These are phyloP conservation scores for Penicillium bialowiezense DNA, from an alignment of 495 filamentous ascomycete species.

Conservation along the genomic window DNA sequence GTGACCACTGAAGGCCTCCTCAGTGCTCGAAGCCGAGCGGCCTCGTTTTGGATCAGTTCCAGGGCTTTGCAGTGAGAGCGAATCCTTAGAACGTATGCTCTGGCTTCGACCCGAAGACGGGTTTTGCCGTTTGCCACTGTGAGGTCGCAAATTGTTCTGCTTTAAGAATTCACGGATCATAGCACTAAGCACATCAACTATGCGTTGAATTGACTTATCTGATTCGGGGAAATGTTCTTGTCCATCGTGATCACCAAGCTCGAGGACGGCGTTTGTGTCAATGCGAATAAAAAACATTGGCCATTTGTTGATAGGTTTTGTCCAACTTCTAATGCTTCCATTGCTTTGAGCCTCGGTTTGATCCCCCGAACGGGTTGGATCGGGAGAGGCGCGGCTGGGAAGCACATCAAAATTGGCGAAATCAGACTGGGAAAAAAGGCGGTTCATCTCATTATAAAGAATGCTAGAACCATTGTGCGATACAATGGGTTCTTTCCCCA, in stretches of 20 bases:
- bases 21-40: constrained; percentile 9
- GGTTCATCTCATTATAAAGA: constrained; percentile 77
- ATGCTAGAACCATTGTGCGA: constrained; percentile 55
- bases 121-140: constrained; percentile 17
- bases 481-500: constrained; percentile 62
- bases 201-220: constrained; percentile 46
- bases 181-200: constrained; percentile 59
- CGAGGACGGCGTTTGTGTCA: constrained; percentile 18
- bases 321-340: constrained; percentile 52
- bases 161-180: constrained; percentile 67
- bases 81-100: neutral
- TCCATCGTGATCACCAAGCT: constrained; percentile 9
- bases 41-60: neutral
- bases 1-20: constrained; percentile 23
- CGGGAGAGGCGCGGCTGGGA: constrained; percentile 5
- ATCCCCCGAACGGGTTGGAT: constrained; percentile 8
- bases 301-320: constrained; percentile 75
- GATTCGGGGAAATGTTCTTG: constrained; percentile 34
- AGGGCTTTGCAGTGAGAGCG: neutral
- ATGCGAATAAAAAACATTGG: constrained; percentile 89
- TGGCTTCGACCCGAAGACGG: neutral
- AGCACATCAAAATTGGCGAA: constrained; percentile 63
- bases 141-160: constrained; percentile 62
- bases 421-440: constrained; percentile 69
- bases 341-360: constrained; percentile 52